A percentile compares a stretch with the other conserved stretches of the same genome.
These are phyloP conservation scores for Leptographium flavum DNA, from an alignment of 2,329 filamentous ascomycete species.

Conservation along the genomic window DNA sequence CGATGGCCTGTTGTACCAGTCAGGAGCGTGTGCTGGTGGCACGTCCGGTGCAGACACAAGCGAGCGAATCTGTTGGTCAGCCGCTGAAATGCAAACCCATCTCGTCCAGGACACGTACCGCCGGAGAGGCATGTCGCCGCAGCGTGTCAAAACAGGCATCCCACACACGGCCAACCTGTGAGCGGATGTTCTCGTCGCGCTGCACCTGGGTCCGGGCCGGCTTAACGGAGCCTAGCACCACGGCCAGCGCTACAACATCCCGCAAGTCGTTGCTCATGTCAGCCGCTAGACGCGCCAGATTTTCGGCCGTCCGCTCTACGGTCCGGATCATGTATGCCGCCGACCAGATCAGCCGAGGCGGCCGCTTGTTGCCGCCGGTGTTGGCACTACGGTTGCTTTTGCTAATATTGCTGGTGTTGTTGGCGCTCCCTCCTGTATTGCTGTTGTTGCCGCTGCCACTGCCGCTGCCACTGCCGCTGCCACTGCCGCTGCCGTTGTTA, in stretches of 20 bases:
- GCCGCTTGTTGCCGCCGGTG: background rate
- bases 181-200: constrained; percentile 10
- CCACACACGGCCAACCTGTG: constrained; percentile 9
- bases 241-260: constrained; percentile 12
- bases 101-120: constrained; percentile 6
- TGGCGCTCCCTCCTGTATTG: background rate
- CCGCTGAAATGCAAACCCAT: too few relatives aligned
- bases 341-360: constrained; percentile 10
- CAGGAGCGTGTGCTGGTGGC: constrained; percentile 1
- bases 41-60: background rate
- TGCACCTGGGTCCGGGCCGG: constrained; percentile 8
- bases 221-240: constrained; percentile 13
- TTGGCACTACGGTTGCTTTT: background rate
- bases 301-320: constrained; percentile 12
- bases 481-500: background rate
- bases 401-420: background rate
- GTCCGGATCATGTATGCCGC: constrained; percentile 11
- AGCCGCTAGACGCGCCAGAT: constrained; percentile 9
- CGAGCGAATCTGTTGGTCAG: constrained; percentile 4
- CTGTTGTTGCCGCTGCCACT: background rate
- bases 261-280: constrained; percentile 13
- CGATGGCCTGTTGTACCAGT: constrained; percentile 4
- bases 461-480: background rate
- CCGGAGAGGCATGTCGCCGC: constrained; percentile 4
- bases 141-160: constrained; percentile 10